Evolutionary conservation across 805 yeast genomes (phyloP).

Genomic region (Cyberlindnera euphorbiiphila): DNA sequence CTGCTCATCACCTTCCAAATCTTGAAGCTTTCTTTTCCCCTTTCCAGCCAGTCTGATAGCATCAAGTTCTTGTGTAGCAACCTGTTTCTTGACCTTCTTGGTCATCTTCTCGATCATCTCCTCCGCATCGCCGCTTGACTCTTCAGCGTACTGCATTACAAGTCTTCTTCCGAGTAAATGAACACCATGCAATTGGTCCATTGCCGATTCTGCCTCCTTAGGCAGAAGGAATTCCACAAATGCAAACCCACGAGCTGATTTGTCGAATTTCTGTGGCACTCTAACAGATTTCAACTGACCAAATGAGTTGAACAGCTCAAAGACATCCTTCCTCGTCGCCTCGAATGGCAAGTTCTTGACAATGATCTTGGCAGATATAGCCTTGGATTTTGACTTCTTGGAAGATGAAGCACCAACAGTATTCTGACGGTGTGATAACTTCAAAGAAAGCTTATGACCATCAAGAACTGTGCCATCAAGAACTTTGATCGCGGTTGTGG

Average conservation of each 20-base stretch:
- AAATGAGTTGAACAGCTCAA: conserved; percentile 88
- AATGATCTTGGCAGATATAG: conserved; percentile 47
- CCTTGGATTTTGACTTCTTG: conserved; percentile 16
- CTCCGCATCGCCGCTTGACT: conserved; percentile 78
- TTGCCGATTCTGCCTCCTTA: conserved; percentile 90
- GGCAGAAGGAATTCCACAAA: conserved; percentile 87
- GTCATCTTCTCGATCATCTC: conserved; percentile 91
- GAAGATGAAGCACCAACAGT: conserved; percentile 27
- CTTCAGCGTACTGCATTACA: conserved; percentile 89
- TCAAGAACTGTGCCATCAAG: conserved; percentile 77
- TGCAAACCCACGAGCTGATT: conserved; percentile 94
- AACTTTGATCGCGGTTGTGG: conserved; percentile 66
- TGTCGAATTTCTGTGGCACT: conserved; percentile 94
- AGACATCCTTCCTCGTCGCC: conserved; percentile 88
- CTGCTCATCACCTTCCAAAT: conserved; percentile 31
- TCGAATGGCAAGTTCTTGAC: conserved; percentile 97
- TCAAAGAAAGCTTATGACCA: conserved; percentile 87
- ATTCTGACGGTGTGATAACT: conserved; percentile 77
- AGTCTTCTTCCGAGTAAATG: conserved; percentile 94
- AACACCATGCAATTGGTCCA: conserved; percentile 91
- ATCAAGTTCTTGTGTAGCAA: conserved; percentile 69
- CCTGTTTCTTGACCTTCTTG: conserved; percentile 75
- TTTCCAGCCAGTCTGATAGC: conserved; percentile 68
- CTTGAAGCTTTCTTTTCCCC: conserved; percentile 63
- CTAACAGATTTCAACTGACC: conserved; percentile 93